These are phyloP conservation scores for Aphanomyces invadans DNA, from an alignment of 352 stramenopile genomes.

Conservation along the genomic window DNA sequence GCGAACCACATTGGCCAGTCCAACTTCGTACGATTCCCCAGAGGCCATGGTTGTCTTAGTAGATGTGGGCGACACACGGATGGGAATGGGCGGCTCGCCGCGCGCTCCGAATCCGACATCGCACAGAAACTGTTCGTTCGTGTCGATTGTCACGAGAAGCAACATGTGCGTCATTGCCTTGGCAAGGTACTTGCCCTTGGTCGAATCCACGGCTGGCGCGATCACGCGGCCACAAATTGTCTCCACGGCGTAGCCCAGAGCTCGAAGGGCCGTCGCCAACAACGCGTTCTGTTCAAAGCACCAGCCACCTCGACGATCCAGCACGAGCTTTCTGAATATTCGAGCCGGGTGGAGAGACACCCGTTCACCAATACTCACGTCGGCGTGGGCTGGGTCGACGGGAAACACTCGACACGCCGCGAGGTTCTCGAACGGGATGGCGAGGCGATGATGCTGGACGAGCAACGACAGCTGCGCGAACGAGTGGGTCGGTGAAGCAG, in stretches of 20 bases:
- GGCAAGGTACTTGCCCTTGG: background rate
- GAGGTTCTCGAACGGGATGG: slow-evolving; percentile 21
- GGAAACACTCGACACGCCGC: slow-evolving; percentile 2
- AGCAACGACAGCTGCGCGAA: background rate
- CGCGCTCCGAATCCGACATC: slow-evolving; percentile 20
- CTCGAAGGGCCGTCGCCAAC: background rate
- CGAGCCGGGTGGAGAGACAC: slow-evolving; percentile 1
- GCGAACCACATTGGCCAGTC: background rate
- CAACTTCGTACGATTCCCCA: slow-evolving; percentile 10
- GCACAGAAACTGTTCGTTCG: slow-evolving; percentile 5
- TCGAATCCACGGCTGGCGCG: background rate
- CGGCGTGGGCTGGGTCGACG: slow-evolving; percentile 3
- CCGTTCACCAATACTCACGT: slow-evolving; percentile 1
- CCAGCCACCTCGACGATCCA: slow-evolving; percentile 14
- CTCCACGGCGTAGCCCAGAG: slow-evolving; percentile 2
- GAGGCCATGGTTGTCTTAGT: background rate
- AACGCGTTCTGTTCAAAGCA: slow-evolving; percentile 24
- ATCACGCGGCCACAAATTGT: slow-evolving; percentile 8
- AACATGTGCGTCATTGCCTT: slow-evolving; percentile 6
- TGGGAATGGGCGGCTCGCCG: slow-evolving; percentile 8
- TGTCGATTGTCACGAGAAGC: background rate
- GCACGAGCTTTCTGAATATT: slow-evolving; percentile 18
- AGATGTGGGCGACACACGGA: background rate
- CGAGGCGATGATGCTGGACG: background rate
- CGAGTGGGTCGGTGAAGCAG: background rate